phyloP scores from a whole-genome alignment of 1,284 basidiomycete genomes.

The Malassezia nana region DNA sequence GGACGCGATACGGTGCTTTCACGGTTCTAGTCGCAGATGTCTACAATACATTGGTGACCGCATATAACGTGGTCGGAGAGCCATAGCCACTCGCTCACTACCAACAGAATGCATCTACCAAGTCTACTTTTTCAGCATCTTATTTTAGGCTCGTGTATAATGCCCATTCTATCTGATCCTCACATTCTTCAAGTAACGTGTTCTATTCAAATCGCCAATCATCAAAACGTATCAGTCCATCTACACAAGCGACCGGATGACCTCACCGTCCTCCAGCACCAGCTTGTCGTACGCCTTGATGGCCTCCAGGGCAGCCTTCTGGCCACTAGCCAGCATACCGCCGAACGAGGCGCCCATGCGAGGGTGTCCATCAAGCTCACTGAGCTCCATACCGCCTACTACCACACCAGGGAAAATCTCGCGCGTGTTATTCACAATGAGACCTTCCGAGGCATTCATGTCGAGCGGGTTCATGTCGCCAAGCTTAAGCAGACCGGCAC shows the following conservation, averaged over 20 bases:
- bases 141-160: too few relatives aligned
- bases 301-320: conserved; percentile 67
- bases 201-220: too few relatives aligned
- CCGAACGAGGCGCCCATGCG: conserved; percentile 59
- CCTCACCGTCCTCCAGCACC: conserved; percentile 59
- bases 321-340: conserved; percentile 68
- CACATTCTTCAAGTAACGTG: too few relatives aligned
- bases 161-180: too few relatives aligned
- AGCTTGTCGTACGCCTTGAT: conserved; percentile 58
- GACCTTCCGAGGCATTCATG: conserved; percentile 37
- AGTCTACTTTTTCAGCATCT: too few relatives aligned
- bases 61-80: too few relatives aligned
- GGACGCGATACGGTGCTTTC: conserved; percentile 68
- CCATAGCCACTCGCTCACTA: too few relatives aligned
- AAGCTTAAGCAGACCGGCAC: conserved; percentile 63
- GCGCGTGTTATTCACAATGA: conserved; percentile 56
- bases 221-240: background rate
- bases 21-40: conserved; percentile 63
- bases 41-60: background rate
- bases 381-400: conserved; percentile 67
- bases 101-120: too few relatives aligned
- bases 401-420: conserved; percentile 71
- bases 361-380: conserved; percentile 68
- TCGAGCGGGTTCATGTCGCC: conserved; percentile 62
- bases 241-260: conserved; percentile 36